phyloP scores from a whole-genome alignment of 345 rosid species.

The Lenwebbia sp. region DNA sequence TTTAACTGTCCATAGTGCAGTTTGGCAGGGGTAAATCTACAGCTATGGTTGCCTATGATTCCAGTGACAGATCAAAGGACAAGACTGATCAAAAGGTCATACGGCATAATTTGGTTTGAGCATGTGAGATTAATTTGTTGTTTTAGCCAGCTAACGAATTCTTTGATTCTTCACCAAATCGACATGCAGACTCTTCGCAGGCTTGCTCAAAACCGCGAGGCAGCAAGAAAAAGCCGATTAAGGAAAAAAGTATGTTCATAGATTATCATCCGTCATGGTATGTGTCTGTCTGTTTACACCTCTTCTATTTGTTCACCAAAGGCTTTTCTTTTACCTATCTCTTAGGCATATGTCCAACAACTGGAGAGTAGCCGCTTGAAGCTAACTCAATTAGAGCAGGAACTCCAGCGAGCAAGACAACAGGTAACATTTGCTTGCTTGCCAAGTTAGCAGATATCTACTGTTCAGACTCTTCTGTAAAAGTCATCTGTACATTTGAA shows the following conservation, averaged over 20 bases:
- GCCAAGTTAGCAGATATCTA: not conserved
- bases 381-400: constrained; percentile 95
- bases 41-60: constrained; percentile 59
- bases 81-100: constrained; percentile 93
- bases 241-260: constrained; percentile 63
- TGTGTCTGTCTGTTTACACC: not conserved
- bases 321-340: not conserved
- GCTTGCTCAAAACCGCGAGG: constrained; percentile 98
- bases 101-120: not conserved
- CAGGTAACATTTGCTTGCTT: constrained; percentile 43
- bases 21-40: constrained; percentile 45
- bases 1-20: constrained; percentile 27
- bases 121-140: not conserved
- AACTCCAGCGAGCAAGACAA: constrained; percentile 95
- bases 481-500: not conserved
- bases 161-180: constrained; percentile 10
- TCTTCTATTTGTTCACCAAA: not conserved
- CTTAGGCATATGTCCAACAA: constrained; percentile 95
- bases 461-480: not conserved
- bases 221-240: constrained; percentile 94
- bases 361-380: constrained; percentile 94
- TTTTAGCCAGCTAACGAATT: not conserved
- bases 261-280: not conserved
- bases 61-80: constrained; percentile 88
- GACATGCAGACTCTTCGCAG: constrained; percentile 77